A percentile compares a stretch with the other conserved stretches of the same genome.
phyloP scores from a whole-genome alignment of 2,329 filamentous ascomycete species.

The Tolypocladium tropicale region DNA sequence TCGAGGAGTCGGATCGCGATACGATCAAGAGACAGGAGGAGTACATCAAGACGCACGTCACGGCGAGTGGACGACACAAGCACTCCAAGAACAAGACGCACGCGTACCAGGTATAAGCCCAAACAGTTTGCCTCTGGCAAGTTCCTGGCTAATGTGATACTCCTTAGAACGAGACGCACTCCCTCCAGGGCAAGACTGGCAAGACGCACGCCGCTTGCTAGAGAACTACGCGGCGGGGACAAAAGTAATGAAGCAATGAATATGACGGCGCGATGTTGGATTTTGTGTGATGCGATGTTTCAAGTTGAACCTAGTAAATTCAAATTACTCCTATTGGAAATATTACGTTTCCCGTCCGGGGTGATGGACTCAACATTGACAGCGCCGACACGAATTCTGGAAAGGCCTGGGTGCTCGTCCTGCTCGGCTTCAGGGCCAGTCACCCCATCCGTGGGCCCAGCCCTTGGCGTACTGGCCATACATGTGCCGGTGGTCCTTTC shows the following conservation, averaged over 20 bases:
- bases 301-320: not conserved
- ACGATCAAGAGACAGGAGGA: conserved; percentile 59
- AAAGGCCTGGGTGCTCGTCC: too few species aligned
- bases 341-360: too few species aligned
- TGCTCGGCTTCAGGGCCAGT: too few species aligned
- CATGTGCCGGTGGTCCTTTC: not conserved
- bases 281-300: too few species aligned
- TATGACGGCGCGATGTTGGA: not conserved
- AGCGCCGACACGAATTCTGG: too few species aligned
- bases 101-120: conserved; percentile 35
- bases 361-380: too few species aligned
- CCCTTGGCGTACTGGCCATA: not conserved
- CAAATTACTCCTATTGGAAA: not conserved
- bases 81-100: conserved; percentile 33
- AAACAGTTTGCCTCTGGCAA: too few species aligned
- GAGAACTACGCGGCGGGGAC: conserved; percentile 2
- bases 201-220: conserved; percentile 87
- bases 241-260: not conserved
- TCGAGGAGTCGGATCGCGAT: conserved; percentile 65
- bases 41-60: conserved; percentile 49
- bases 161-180: conserved; percentile 66
- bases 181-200: conserved; percentile 77
- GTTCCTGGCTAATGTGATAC: not conserved
- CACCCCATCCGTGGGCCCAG: too few species aligned
- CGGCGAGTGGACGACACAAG: conserved; percentile 39